Evolutionary conservation across 2,329 filamentous ascomycete genomes (phyloP).

Genomic region (Neophaeococcomyces aloes): DNA sequence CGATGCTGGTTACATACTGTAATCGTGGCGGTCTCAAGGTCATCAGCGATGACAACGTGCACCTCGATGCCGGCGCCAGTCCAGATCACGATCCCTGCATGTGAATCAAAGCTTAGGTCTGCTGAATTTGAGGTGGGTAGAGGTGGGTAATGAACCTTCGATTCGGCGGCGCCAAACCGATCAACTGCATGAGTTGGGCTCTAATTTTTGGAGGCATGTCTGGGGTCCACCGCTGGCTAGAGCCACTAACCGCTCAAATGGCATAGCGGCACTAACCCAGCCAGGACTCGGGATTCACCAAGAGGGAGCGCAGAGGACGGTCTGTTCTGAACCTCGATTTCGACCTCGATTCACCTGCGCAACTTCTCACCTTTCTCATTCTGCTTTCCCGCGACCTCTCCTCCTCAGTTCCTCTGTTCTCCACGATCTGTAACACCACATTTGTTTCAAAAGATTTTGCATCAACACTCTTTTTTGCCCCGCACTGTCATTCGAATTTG

Average conservation of each 20-base stretch:
- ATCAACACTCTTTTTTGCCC: constrained; percentile 5
- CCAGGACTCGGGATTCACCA: constrained; percentile 2
- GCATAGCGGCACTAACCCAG: background rate
- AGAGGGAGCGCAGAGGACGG: constrained; percentile 1
- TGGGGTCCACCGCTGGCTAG: background rate
- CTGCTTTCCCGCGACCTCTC: background rate
- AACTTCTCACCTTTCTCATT: constrained; percentile 4
- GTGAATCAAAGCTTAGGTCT: background rate
- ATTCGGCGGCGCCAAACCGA: constrained; percentile 4
- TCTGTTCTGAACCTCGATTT: background rate
- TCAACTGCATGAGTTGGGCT: constrained; percentile 1
- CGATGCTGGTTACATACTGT: too few species aligned
- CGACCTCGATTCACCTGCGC: background rate
- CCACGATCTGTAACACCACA: constrained; percentile 5
- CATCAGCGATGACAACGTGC: too few species aligned
- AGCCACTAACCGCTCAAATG: constrained; percentile 1
- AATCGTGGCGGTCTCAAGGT: background rate
- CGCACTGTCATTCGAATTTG: constrained; percentile 3
- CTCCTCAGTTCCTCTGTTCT: background rate
- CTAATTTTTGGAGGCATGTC: constrained; percentile 1
- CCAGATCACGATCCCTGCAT: background rate
- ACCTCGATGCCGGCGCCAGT: background rate
- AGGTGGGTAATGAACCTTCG: background rate
- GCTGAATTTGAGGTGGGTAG: background rate
- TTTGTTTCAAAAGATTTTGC: background rate